Base-by-base conservation (phyloP, 2,329 filamentous ascomycete genomes). In the Magnaporthiopsis rhizophila region DNA sequence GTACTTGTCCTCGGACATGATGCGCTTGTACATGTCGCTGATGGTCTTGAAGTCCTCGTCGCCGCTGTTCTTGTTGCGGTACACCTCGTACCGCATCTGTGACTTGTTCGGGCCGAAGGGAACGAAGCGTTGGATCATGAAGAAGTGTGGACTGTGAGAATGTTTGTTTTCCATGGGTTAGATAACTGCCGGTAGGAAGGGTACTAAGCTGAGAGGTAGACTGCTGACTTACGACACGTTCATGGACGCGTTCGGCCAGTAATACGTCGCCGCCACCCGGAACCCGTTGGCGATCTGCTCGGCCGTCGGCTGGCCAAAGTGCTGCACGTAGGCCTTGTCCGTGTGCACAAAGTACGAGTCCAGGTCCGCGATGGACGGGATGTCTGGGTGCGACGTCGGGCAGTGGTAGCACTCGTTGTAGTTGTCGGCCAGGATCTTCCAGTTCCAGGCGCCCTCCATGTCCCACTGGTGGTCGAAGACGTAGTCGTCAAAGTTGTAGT, bases 321-420 rank as follows among this genome's bases (percentile, higher is more conserved):
- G 83, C 64, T 81, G 76, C 64, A 86, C 83, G 67, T 81, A 77
- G 1, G 74, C 76, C 24, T 74, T 77, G 66, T 79, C 78, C 56
- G 79, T 79, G 66, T 82, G 75, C 62, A 84, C 81, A 57, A 76
- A 73, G 73, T 86, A 87, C 3, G 80, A 80, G 65, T 80, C 78
- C 56, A 87, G 78, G 65, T 87, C 82, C 59, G 84, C 79, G n/a
- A 87, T 77, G 58, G 77, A 76, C 5, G 82, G 78, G 38, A 86
- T 81, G 65, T 85, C 82, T 2, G 85, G 84, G 68, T 87, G 84
- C 2, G 83, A 81, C 0, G 81, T 82, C 62, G 81, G 80, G 75
- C 84, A 87, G 75, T 87, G 85, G 69, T 88, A 88, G 71, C 85
- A 88, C 71, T 86, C 85, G 71, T 88, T 88, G 77, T 86, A 88